These are phyloP conservation scores for Quercus glauca DNA, from an alignment of 306 rosid species.

Conservation along the genomic window DNA sequence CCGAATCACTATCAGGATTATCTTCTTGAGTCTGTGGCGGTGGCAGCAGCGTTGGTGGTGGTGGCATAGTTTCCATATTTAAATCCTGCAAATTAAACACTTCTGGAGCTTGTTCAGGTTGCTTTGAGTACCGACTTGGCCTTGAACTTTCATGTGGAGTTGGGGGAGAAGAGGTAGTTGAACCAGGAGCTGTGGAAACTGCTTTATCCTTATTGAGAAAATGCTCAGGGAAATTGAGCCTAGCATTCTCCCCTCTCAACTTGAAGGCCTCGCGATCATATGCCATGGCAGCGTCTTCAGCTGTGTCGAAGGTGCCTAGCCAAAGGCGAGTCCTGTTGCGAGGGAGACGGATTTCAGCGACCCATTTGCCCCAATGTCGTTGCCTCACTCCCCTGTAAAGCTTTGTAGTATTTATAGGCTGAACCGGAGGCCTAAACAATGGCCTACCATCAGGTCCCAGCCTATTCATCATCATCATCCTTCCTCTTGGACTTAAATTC, in stretches of 20 bases:
- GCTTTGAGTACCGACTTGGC: slow-evolving; percentile 17
- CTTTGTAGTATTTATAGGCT: slow-evolving; percentile 66
- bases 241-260: slow-evolving; percentile 89
- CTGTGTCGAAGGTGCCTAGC: slow-evolving; percentile 97
- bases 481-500: slow-evolving; percentile 69
- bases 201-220: slow-evolving; percentile 58
- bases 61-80: slow-evolving; percentile 24
- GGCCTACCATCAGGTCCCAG: slow-evolving; percentile 48
- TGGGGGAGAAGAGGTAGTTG: slow-evolving; percentile 33
- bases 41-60: slow-evolving; percentile 1
- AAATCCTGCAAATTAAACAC: not conserved
- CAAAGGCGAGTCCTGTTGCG: slow-evolving; percentile 86
- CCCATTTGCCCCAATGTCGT: slow-evolving; percentile 99
- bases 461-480: slow-evolving; percentile 64
- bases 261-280: slow-evolving; percentile 93
- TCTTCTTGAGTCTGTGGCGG: slow-evolving; percentile 28
- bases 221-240: slow-evolving; percentile 85
- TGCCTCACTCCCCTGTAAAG: slow-evolving; percentile 96
- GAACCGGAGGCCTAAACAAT: slow-evolving; percentile 46
- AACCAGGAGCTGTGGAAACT: slow-evolving; percentile 21
- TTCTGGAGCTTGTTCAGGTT: slow-evolving; percentile 19
- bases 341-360: slow-evolving; percentile 94
- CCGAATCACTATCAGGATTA: slow-evolving; percentile 43
- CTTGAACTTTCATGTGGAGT: slow-evolving; percentile 15
- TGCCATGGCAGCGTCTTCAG: slow-evolving; percentile 97